Evolutionary conservation across 2,329 filamentous ascomycete species (phyloP).

Genomic region (Madurella mycetomatis): DNA sequence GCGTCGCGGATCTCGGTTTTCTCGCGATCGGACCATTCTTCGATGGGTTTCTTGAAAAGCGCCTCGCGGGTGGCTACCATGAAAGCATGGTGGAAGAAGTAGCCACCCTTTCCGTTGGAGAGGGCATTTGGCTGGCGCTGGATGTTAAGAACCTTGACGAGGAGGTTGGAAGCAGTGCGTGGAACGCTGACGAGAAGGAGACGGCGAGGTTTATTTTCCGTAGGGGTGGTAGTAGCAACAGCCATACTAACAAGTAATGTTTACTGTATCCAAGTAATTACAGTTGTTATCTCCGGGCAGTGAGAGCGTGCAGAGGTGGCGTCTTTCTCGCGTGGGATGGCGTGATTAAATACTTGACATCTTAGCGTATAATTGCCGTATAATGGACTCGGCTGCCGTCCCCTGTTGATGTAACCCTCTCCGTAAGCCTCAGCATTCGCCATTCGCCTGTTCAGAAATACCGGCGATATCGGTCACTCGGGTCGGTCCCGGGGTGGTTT

Average conservation of each 20-base stretch:
- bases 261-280: background rate
- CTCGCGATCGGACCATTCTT: slow-evolving; percentile 29
- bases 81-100: slow-evolving; percentile 29
- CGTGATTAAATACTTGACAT: slow-evolving; percentile 1
- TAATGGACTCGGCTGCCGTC: no score
- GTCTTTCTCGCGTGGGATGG: background rate
- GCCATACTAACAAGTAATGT: background rate
- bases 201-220: background rate
- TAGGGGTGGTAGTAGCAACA: background rate
- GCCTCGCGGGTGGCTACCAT: slow-evolving; percentile 5
- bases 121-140: slow-evolving; percentile 26
- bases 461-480: no score
- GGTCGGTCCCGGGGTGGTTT: no score
- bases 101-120: slow-evolving; percentile 24
- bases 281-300: background rate
- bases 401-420: no score
- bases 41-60: slow-evolving; percentile 20
- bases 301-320: background rate
- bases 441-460: no score
- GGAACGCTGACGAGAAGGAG: slow-evolving; percentile 10
- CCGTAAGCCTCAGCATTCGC: no score
- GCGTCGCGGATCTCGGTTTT: slow-evolving; percentile 20
- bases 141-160: slow-evolving; percentile 30
- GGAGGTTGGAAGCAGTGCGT: slow-evolving; percentile 32
- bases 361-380: no score